Conservation (phyloP, 345 rosid species). For the Aquilaria yunnanensis region DNA sequence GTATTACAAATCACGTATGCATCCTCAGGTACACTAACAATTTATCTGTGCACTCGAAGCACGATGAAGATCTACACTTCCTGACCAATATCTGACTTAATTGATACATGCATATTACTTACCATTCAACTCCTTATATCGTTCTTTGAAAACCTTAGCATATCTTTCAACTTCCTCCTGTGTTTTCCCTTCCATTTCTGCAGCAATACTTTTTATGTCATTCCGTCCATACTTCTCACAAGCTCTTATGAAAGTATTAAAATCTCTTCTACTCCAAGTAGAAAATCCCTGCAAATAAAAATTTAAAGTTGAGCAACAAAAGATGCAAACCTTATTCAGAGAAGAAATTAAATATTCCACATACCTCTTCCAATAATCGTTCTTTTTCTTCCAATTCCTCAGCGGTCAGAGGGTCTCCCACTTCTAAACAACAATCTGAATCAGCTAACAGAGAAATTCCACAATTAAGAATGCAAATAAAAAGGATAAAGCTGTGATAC, state of each 20-base stretch:
- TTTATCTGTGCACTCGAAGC: too few species aligned
- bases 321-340: conserved; percentile 10
- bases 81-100: neutral
- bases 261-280: conserved; percentile 96
- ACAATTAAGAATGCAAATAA: neutral
- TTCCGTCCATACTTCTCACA: conserved; percentile 97
- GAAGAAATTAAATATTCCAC: conserved; percentile 9
- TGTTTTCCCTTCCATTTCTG: conserved; percentile 95
- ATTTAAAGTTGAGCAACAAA: conserved; percentile 11
- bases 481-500: conserved; percentile 20
- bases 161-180: conserved; percentile 93
- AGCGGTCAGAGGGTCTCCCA: conserved; percentile 91
- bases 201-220: conserved; percentile 70
- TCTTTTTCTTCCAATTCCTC: conserved; percentile 99
- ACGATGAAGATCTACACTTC: too few species aligned
- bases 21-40: too few species aligned
- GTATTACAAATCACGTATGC: too few species aligned
- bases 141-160: conserved; percentile 77
- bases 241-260: conserved; percentile 80
- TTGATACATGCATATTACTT: conserved; percentile 9
- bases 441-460: conserved; percentile 1
- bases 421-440: conserved; percentile 37
- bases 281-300: conserved; percentile 66
- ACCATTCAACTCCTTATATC: conserved; percentile 87
- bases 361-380: conserved; percentile 76